phyloP scores from a whole-genome alignment of 257 asterid species.

The Solanum tarijense region DNA sequence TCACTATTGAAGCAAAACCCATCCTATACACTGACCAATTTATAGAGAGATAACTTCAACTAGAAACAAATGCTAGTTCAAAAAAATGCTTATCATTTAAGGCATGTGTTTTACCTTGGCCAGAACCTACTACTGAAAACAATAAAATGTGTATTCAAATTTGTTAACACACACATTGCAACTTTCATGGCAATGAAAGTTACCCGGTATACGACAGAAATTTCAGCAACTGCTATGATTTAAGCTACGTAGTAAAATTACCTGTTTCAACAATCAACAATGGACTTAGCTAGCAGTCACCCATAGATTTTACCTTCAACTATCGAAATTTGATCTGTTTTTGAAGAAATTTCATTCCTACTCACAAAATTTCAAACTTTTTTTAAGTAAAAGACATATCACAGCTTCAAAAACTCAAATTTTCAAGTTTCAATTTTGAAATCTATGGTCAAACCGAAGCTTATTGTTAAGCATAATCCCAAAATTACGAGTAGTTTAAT shows the following conservation, averaged over 20 bases:
- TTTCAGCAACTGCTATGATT: background rate
- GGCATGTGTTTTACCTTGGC: background rate
- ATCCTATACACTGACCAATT: background rate
- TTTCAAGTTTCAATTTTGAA: background rate
- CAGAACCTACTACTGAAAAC: background rate
- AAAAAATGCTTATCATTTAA: background rate
- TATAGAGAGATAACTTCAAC: background rate
- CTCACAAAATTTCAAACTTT: background rate
- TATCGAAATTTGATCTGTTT: background rate
- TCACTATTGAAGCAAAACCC: background rate
- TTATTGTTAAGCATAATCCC: background rate
- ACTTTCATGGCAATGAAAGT: background rate
- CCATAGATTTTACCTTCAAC: background rate
- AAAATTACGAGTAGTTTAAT: background rate
- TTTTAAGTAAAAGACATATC: background rate
- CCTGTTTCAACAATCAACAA: background rate
- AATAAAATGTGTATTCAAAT: background rate
- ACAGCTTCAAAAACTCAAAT: background rate
- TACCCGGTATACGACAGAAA: background rate
- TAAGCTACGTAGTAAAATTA: background rate
- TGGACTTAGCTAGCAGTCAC: background rate
- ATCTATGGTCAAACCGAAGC: background rate
- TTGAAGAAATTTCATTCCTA: background rate
- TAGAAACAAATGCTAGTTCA: background rate
- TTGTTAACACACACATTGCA: background rate